Evolutionary conservation across 345 rosid species (phyloP).

Genomic region (Eucalyptus erythrocorys): DNA sequence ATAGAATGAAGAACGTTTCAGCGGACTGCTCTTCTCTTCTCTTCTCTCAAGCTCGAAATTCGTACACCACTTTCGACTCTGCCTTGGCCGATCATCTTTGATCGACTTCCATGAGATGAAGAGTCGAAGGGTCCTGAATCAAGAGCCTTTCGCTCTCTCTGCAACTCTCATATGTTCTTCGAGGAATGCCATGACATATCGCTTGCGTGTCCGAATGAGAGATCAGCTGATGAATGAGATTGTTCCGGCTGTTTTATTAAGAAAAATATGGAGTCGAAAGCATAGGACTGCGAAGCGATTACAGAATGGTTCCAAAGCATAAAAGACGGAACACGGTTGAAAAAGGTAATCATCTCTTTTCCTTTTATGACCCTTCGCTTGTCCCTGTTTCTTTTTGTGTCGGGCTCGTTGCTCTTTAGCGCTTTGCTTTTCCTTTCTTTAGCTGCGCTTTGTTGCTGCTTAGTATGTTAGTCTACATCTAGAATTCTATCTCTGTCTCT

Average conservation of each 20-base stretch:
- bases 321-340: background rate
- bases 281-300: background rate
- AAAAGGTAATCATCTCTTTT: background rate
- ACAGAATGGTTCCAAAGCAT: background rate
- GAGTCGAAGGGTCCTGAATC: background rate
- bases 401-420: background rate
- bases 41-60: background rate
- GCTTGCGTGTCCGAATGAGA: background rate
- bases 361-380: background rate
- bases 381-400: background rate
- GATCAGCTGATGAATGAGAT: background rate
- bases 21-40: rapidly evolving
- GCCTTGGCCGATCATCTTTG: background rate
- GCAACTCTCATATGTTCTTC: background rate
- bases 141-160: background rate
- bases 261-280: background rate
- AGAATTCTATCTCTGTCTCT: background rate
- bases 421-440: background rate
- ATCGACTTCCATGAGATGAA: background rate
- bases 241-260: background rate
- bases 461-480: background rate
- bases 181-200: rapidly evolving
- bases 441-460: background rate
- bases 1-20: background rate
- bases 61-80: background rate